These are phyloP conservation scores for Staphylotrichum tortipilum DNA, from an alignment of 495 filamentous ascomycete genomes.

Conservation along the genomic window DNA sequence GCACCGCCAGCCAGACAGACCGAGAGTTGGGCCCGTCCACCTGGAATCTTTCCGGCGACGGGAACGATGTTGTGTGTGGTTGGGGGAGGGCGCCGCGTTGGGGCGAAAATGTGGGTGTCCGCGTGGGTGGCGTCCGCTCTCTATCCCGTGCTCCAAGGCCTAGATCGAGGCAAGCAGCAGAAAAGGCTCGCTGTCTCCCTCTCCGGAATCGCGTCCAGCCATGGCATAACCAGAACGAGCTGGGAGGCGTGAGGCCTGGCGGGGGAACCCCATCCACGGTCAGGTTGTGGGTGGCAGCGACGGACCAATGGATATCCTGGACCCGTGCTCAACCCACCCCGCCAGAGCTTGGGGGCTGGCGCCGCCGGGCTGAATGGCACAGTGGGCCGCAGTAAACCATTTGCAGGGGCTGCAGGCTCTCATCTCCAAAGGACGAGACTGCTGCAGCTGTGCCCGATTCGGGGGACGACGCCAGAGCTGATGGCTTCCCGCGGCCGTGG, in stretches of 20 bases:
- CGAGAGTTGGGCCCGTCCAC: not conserved
- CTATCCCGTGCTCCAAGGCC: no score
- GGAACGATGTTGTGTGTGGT: no score
- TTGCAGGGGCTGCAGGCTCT: not conserved
- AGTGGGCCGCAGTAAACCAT: constrained; percentile 1
- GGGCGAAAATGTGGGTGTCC: no score
- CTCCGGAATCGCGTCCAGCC: not conserved
- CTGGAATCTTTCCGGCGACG: no score
- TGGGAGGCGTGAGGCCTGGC: not conserved
- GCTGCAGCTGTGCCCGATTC: not conserved
- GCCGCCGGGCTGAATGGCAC: constrained; percentile 6
- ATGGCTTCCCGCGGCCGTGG: not conserved
- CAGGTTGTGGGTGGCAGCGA: not conserved
- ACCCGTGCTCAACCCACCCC: not conserved
- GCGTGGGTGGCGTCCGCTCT: no score
- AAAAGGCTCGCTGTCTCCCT: not conserved
- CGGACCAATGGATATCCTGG: constrained; percentile 2
- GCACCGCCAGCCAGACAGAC: not conserved
- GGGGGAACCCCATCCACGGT: not conserved
- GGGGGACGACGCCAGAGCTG: not conserved
- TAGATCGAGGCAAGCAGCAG: not conserved
- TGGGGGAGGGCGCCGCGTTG: no score
- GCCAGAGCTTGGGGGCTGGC: constrained; percentile 2
- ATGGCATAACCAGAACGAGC: not conserved
- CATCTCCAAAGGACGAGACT: not conserved